Conservation (phyloP, 768 basidiomycete genomes). For the Suillus americanus region DNA sequence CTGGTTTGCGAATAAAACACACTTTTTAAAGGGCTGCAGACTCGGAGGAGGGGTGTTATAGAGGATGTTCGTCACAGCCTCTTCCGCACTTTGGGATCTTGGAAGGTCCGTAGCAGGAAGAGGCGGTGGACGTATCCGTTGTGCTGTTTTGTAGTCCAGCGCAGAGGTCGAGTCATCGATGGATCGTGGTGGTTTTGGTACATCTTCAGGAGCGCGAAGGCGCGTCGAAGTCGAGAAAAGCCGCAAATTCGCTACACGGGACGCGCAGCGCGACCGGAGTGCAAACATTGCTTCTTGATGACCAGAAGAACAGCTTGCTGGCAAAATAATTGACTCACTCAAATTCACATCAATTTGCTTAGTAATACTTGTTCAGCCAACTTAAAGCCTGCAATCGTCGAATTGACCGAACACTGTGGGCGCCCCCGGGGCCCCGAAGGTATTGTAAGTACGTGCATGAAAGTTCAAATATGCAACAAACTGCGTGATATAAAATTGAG, state of each 20-base stretch:
- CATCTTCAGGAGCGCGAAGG: conserved; percentile 23
- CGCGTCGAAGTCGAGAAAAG: conserved; percentile 20
- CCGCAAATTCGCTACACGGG: conserved; percentile 18
- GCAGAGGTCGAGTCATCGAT: conserved; percentile 95
- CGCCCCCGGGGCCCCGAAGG: neutral
- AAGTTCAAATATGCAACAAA: neutral
- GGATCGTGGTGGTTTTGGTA: conserved; percentile 72
- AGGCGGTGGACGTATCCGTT: conserved; percentile 74
- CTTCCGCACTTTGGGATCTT: conserved; percentile 81
- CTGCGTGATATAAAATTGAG: neutral
- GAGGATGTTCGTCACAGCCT: conserved; percentile 95
- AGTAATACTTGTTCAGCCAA: neutral
- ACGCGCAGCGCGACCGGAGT: conserved; percentile 20
- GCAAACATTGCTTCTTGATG: conserved; percentile 10
- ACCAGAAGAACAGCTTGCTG: neutral
- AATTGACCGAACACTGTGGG: neutral
- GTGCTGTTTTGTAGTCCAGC: conserved; percentile 83
- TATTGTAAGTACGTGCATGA: neutral
- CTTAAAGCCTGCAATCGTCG: no score
- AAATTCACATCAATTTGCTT: neutral
- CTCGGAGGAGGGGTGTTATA: conserved; percentile 96
- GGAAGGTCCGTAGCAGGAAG: conserved; percentile 86
- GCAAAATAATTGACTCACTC: neutral
- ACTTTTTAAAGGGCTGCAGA: conserved; percentile 92
- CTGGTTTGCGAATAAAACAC: neutral